Evolutionary conservation across 768 basidiomycete genomes (phyloP).

Genomic region (Trametes cinnabarina): DNA sequence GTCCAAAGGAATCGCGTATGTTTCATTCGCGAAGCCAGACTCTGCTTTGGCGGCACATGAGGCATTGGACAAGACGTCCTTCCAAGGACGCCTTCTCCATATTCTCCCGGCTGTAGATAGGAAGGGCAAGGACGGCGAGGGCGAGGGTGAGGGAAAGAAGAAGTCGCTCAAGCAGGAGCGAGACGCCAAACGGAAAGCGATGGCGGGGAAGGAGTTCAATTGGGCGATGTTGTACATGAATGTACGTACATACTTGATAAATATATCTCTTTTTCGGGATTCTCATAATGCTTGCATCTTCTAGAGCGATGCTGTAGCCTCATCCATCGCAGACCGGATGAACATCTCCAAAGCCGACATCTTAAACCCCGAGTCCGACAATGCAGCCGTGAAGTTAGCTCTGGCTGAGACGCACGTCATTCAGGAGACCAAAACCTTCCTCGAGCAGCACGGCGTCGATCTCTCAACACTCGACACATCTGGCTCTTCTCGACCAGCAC

Average conservation of each 20-base stretch:
- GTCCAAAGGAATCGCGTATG: conserved; percentile 62
- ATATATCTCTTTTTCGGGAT: conserved; percentile 22
- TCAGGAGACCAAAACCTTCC: conserved; percentile 87
- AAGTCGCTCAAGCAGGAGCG: conserved; percentile 58
- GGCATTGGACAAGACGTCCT: conserved; percentile 75
- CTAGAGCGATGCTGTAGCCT: conserved; percentile 90
- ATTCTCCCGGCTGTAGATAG: conserved; percentile 82
- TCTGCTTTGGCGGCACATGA: conserved; percentile 70
- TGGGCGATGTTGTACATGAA: conserved; percentile 98
- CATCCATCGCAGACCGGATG: conserved; percentile 88
- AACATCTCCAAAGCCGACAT: conserved; percentile 85
- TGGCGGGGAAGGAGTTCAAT: conserved; percentile 78
- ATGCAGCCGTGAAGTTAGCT: conserved; percentile 90
- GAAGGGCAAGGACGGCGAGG: conserved; percentile 44
- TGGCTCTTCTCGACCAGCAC: conserved; percentile 31
- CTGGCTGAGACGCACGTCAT: conserved; percentile 96
- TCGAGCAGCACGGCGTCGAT: conserved; percentile 73
- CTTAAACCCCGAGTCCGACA: conserved; percentile 77
- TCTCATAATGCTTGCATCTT: conserved; percentile 16
- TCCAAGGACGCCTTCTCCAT: conserved; percentile 90
- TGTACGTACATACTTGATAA: conserved; percentile 53
- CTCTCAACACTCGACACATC: conserved; percentile 53
- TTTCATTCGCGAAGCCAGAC: conserved; percentile 45
- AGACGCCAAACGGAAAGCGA: conserved; percentile 59
- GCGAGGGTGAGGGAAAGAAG: conserved; percentile 44